Evolutionary conservation across 139 green algal genomes (phyloP), one percentile per base, ranked within the genome.

Genomic region (Tetratostichococcus sp.): DNA sequence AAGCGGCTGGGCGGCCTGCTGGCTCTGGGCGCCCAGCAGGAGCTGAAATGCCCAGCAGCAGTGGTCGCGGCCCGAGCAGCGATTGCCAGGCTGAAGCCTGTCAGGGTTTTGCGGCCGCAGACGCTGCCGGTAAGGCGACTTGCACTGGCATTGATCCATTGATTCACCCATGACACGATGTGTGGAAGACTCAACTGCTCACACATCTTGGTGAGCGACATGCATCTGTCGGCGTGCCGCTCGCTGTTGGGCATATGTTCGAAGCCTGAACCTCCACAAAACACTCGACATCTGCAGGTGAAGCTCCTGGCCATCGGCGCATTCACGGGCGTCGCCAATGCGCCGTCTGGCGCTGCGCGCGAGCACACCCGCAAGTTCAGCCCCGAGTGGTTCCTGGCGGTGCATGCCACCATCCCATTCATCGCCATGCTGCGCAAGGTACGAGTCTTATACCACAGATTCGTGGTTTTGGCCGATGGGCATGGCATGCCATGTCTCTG

Each of bases 351-450:
- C 32, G 83, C 87, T 67, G 83, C 71, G 87, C 84, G 94, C 0
- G 91, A 94, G 79, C 90, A 98, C 82, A 85, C 75, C 19, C 72
- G 84, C 30, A 97, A 97, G 84, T 97, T 97, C 79, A 91, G 82
- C 0, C 77, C 84, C 0, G 77, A 83, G 39, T 97, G 93, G 93
- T 91, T 97, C 43, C 19, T 97, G 26, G 92, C 90, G 0, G 91
- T 97, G 33, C 93, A 97, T 74, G 88, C 89, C 3, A 90, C 89
- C 14, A 91, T 97, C 35, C 93, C 93, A 19, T 94, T 97, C 75
- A 84, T 97, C 2, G 92, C 87, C 0, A 89, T 93, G 86, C 81
- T 97, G 68, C 79, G 93, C 26, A 97, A 97, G 88, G 39, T 50
- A 21, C 6, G 39, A 21, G 39, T 11, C n/a, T n/a, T n/a, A n/a